phyloP scores from a whole-genome alignment of 2,329 filamentous ascomycete species.

The Colletotrichum lentis region DNA sequence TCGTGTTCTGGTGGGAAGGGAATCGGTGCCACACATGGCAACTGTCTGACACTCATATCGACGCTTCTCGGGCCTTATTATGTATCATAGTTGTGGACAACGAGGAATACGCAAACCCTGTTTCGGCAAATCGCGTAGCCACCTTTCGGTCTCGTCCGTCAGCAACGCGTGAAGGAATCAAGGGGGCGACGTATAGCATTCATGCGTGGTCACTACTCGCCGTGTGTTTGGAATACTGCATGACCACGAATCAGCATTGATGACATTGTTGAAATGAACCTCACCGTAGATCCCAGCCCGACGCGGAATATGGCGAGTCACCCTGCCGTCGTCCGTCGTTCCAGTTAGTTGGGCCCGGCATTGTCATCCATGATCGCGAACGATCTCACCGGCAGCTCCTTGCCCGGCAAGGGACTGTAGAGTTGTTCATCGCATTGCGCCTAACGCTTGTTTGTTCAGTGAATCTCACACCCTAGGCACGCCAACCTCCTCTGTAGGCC shows the following conservation, averaged over 20 bases:
- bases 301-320: neutral
- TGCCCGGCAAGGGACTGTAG: neutral
- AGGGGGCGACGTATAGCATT: neutral
- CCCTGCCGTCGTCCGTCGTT: neutral
- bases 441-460: too few species aligned
- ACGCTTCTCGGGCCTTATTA: neutral
- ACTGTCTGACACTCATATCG: neutral
- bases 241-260: neutral
- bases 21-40: neutral
- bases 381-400: neutral
- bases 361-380: neutral
- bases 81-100: neutral
- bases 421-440: neutral
- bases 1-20: neutral
- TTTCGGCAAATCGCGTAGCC: neutral
- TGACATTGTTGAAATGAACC: neutral
- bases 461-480: too few species aligned
- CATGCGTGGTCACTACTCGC: neutral
- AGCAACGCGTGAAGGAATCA: neutral
- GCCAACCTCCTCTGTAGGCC: too few species aligned
- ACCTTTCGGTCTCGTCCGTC: neutral
- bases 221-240: constrained; percentile 1
- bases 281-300: neutral
- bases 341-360: neutral
- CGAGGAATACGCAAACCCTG: neutral